Evolutionary conservation across 768 basidiomycete genomes (phyloP), one percentile per base, ranked within the genome.

Genomic region (Suillus clintonianus): DNA sequence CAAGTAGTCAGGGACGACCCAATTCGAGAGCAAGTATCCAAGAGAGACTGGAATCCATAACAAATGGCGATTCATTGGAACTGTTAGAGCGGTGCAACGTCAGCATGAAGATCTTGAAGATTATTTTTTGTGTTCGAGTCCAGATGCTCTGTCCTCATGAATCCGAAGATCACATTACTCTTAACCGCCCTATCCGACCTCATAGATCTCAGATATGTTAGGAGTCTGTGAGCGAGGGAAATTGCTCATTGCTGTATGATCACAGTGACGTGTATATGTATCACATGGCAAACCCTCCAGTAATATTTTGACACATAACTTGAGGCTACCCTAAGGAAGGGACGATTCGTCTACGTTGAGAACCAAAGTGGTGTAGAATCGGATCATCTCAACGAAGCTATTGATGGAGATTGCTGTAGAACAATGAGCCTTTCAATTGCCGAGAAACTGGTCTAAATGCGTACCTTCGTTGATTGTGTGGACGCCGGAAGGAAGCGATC

Each of bases 391-490:
- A 51, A 90, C 71, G 64, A 89, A 85, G 5, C 77, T 74, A 63
- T 85, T 82, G 1, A 79, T 80, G 11, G 76, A 67, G 22, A 88
- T 75, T 27, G 78, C 89, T 89, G 62, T 43, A 8, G 41, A 24
- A 13, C 5, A 19, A 34, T 37, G 17, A 54, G 58, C 24, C 15
- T 61, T 53, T 41, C 17, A 62, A 15, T 6, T 39, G 48, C 41
- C 61, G n/a, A n/a, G 3, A 42, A 5, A 41, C 10, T 34, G 27
- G 41, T 39, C 58, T 60, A 37, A 22, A 13, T 14, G 70, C 84
- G 70, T 69, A 88, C 89, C 81, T 81, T 92, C 91, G 62, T 92
- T 84, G 32, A 91, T 84, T 3, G 90, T 90, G 72, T 92, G 91
- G n/a, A 88, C 75, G 1, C 82, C 81, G 30, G 71, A 69, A 57